These are phyloP conservation scores for Naganishia vishniacii DNA, from an alignment of 768 basidiomycete species.

Conservation along the genomic window DNA sequence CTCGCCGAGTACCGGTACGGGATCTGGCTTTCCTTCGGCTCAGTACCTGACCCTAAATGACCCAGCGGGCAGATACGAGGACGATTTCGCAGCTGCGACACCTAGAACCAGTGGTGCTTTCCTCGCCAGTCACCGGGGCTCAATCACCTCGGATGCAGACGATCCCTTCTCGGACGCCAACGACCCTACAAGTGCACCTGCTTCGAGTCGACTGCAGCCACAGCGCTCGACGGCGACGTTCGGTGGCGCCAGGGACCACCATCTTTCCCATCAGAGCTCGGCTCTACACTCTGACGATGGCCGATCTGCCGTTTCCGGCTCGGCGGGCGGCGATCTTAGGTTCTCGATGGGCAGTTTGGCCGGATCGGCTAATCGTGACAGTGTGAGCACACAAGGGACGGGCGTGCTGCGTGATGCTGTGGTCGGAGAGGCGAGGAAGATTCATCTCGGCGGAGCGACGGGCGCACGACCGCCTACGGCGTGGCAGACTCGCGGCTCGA, in stretches of 20 bases:
- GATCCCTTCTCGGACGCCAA: constrained; percentile 7
- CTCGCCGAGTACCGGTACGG: neutral
- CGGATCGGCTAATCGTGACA: constrained; percentile 24
- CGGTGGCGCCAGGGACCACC: constrained; percentile 20
- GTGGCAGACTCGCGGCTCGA: constrained; percentile 5
- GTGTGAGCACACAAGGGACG: constrained; percentile 37
- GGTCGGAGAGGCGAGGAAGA: constrained; percentile 19
- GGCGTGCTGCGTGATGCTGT: constrained; percentile 28
- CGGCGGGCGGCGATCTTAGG: constrained; percentile 33
- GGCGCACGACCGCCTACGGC: neutral
- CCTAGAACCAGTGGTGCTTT: neutral
- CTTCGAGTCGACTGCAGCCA: neutral
- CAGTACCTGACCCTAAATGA: constrained; percentile 9
- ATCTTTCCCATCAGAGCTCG: constrained; percentile 9
- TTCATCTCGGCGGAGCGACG: neutral
- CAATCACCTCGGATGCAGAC: neutral
- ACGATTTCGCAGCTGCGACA: neutral
- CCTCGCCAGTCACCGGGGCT: neutral
- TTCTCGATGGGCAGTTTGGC: constrained; percentile 48
- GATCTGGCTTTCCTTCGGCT: neutral
- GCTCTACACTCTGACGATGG: neutral
- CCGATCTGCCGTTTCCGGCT: constrained; percentile 25
- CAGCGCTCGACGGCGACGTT: constrained; percentile 23
- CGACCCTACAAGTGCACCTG: neutral
- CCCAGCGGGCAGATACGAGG: neutral